Conservation (phyloP, 83 land plant genomes). For the Diphasiastrum complanatum region DNA sequence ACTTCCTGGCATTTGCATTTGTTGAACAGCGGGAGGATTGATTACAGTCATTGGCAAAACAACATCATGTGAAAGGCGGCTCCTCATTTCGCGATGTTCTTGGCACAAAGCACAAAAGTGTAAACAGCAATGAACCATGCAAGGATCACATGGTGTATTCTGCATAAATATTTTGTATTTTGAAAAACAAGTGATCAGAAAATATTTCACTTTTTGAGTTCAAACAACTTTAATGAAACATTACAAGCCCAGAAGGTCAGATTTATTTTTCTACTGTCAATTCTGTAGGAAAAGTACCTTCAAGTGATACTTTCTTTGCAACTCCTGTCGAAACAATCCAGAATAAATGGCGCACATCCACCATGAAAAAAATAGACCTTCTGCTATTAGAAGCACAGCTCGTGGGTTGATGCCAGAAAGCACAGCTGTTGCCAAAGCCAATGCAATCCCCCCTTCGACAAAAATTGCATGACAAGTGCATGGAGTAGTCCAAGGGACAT, state of each 20-base stretch:
- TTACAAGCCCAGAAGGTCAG: no score
- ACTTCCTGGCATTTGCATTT: no score
- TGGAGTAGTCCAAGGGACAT: slow-evolving; percentile 58
- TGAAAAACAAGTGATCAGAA: no score
- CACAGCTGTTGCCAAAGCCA: slow-evolving; percentile 57
- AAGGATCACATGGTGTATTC: slow-evolving; percentile 96
- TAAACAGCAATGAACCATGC: slow-evolving; percentile 89
- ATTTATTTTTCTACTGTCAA: no score
- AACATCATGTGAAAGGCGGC: slow-evolving; percentile 61
- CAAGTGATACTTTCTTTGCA: slow-evolving; percentile 89
- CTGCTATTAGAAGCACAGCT: slow-evolving; percentile 60
- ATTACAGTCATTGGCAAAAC: slow-evolving; percentile 53
- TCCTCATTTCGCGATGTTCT: slow-evolving; percentile 90
- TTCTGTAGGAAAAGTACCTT: no score
- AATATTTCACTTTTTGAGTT: no score
- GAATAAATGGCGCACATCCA: slow-evolving; percentile 98
- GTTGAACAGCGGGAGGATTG: no score
- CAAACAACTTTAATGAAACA: no score
- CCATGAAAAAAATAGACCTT: slow-evolving; percentile 80
- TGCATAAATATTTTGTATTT: no score
- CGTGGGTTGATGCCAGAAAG: slow-evolving; percentile 69
- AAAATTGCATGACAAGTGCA: slow-evolving; percentile 81
- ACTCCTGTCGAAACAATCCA: slow-evolving; percentile 63
- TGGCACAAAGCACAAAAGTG: slow-evolving; percentile 96
- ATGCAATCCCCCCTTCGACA: slow-evolving; percentile 87